Evolutionary conservation across 2,329 filamentous ascomycete species (phyloP), one percentile per base, ranked within the genome.

Genomic region (Gnomoniopsis smithogilvyi): DNA sequence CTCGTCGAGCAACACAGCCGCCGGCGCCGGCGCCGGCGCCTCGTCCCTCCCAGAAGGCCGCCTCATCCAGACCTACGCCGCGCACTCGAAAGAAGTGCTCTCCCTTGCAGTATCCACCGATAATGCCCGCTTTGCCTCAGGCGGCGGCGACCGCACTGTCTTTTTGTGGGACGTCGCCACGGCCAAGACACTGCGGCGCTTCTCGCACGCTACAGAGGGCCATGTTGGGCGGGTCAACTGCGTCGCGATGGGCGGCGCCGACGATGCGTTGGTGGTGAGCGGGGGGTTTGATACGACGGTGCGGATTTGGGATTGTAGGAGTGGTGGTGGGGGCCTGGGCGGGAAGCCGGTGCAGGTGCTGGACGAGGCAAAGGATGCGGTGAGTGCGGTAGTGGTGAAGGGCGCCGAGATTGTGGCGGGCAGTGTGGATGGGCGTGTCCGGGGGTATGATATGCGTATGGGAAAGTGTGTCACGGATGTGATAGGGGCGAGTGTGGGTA

Each of bases 151-250:
- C 76, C 90, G 94, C 66, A 82, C 84, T 62, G 92, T 96, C 0
- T 97, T 97, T 70, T 80, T 97, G 6, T 98, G 95, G 95, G 95
- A 99, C 73, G 95, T 98, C 0, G 81, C 88, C 50, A 89, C 87
- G 2, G 92, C 90, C 19, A 81, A 84, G 66, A 96, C 94, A 3
- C 77, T 90, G 26, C 83, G 91, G 22, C 83, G 95, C 30, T 95
- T 94, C 73, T 80, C 80, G 19, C 82, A 81, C 59, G 70, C 63
- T 4, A 46, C 71, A 38, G 73, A 80, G 45, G 89, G 88, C 0
- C 91, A 95, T 73, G 80, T 80, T 2, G 84, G 85, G 48, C 80
- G 92, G 34, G 81, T 98, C 57, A 96, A 97, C 71, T 82, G 85
- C 49, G 90, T 94, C 3, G 79, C 82, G 2, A 96, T 96, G 70